phyloP scores from a whole-genome alignment of 2,329 filamentous ascomycete species.

The Exophiala dermatitidis region DNA sequence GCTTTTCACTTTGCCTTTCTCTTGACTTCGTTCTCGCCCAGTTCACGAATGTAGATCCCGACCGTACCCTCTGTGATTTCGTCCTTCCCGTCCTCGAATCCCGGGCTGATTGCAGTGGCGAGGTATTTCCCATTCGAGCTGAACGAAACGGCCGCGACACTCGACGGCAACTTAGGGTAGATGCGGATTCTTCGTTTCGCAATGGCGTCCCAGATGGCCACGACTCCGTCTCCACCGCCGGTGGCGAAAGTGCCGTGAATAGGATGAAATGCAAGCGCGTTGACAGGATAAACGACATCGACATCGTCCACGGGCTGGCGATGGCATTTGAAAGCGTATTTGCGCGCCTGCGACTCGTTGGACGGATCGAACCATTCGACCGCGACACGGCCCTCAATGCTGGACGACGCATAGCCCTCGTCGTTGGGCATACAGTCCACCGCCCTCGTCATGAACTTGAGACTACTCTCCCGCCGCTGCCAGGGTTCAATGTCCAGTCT shows the following conservation, averaged over 20 bases:
- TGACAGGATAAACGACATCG: conserved; percentile 86
- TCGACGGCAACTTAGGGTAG: conserved; percentile 76
- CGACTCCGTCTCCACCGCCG: conserved; percentile 81
- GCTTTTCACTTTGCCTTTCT: conserved; percentile 62
- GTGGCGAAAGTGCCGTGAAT: conserved; percentile 76
- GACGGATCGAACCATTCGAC: conserved; percentile 97
- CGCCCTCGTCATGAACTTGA: conserved; percentile 92
- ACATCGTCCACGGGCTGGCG: conserved; percentile 62
- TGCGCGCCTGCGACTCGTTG: conserved; percentile 76
- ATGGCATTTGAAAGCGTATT: conserved; percentile 99
- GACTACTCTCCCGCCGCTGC: conserved; percentile 86
- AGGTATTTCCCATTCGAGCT: conserved; percentile 68
- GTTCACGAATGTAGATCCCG: conserved; percentile 71
- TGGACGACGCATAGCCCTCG: conserved; percentile 82
- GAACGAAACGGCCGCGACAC: conserved; percentile 70
- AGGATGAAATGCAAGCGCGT: conserved; percentile 82
- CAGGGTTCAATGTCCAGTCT: conserved; percentile 62
- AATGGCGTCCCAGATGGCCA: conserved; percentile 88
- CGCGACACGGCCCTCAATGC: conserved; percentile 89
- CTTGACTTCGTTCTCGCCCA: conserved; percentile 82
- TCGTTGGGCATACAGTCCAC: conserved; percentile 96
- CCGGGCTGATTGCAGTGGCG: conserved; percentile 73
- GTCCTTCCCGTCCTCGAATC: conserved; percentile 80
- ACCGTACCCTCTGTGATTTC: conserved; percentile 64
- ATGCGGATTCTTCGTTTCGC: conserved; percentile 84